A percentile compares a stretch with the other conserved stretches of the same genome.
Conservation (phyloP, 345 rosid genomes). For the Excoecaria cochinchinensis region DNA sequence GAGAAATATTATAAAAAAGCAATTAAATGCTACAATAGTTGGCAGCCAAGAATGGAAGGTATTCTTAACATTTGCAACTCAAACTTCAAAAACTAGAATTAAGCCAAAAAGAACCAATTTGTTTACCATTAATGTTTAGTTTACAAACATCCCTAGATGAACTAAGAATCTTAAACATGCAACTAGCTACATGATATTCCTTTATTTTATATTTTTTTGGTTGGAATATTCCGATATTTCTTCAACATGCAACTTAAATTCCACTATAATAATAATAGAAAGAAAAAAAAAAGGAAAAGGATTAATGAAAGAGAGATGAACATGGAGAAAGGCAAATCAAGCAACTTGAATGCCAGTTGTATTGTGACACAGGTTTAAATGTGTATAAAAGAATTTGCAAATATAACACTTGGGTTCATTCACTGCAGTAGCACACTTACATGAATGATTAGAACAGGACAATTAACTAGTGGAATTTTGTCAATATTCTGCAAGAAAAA, state of each 20-base stretch:
- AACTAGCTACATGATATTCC: not conserved
- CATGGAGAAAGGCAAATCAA: constrained; percentile 4
- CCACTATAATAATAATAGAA: not conserved
- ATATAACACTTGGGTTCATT: not conserved
- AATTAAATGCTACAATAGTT: not conserved
- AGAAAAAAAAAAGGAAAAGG: no score
- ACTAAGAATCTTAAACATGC: constrained; percentile 1
- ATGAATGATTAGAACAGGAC: constrained; percentile 90
- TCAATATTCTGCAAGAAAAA: constrained; percentile 67
- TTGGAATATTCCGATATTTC: not conserved
- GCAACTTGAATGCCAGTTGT: not conserved
- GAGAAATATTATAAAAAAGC: not conserved
- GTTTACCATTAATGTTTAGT: not conserved
- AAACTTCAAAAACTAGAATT: not conserved
- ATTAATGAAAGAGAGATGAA: not conserved
- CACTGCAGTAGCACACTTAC: constrained; percentile 47
- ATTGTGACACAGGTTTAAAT: not conserved
- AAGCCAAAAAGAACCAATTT: not conserved
- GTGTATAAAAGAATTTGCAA: not conserved
- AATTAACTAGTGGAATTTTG: constrained; percentile 78
- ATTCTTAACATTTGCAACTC: not conserved
- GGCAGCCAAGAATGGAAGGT: not conserved
- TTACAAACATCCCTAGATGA: not conserved
- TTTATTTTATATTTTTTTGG: not conserved
- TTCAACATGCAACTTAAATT: not conserved